Evolutionary conservation across 176 grass and related monocot species (phyloP).

Genomic region (Paspalum notatum): DNA sequence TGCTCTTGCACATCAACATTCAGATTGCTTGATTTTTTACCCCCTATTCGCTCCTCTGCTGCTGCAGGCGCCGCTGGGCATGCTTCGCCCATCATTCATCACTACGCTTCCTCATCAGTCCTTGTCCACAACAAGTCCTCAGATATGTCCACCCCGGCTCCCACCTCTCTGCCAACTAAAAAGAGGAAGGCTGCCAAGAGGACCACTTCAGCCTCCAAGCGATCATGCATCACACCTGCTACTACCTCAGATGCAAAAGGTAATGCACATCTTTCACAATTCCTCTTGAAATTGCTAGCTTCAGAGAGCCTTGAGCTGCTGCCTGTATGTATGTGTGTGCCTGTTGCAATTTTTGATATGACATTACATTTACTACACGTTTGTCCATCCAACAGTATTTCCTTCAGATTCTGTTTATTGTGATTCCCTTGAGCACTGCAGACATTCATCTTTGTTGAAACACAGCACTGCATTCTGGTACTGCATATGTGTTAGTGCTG

Average conservation of each 20-base stretch:
- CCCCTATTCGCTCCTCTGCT: background rate
- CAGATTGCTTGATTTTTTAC: background rate
- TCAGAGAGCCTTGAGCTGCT: background rate
- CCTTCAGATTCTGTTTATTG: background rate
- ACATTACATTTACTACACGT: background rate
- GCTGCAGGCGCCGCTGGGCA: conserved; percentile 37
- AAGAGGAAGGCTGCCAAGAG: conserved; percentile 72
- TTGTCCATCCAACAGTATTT: background rate
- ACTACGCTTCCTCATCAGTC: conserved; percentile 36
- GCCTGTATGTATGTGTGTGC: background rate
- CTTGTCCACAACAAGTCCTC: conserved; percentile 44
- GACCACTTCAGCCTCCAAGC: conserved; percentile 55
- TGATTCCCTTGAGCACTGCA: background rate
- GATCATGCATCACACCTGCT: conserved; percentile 17
- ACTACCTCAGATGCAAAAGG: conserved; percentile 35
- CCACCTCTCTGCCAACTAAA: conserved; percentile 42
- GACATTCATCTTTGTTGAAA: background rate
- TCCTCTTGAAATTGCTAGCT: background rate
- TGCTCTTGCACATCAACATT: background rate
- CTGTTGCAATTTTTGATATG: background rate
- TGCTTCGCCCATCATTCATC: conserved; percentile 45
- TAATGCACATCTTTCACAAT: background rate
- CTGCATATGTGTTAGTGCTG: background rate
- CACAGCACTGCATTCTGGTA: background rate
- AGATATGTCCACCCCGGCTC: conserved; percentile 33